Evolutionary conservation across 345 rosid genomes (phyloP).

Genomic region (Salix caprea): DNA sequence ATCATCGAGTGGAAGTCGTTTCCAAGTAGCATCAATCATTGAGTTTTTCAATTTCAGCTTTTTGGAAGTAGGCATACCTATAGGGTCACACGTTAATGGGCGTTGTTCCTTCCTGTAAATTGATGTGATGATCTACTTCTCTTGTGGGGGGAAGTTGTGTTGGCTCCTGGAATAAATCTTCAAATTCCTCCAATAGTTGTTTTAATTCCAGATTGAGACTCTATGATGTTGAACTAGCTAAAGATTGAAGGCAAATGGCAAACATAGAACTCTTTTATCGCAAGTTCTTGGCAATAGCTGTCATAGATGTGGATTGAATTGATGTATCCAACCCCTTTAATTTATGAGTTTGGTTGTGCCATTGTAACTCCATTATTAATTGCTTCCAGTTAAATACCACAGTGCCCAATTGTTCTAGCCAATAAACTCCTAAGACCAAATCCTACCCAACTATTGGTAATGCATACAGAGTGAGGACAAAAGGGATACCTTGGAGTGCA

Average conservation of each 20-base stretch:
- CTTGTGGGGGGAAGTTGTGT: neutral
- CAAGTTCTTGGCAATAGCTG: neutral
- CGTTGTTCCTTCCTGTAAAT: rapidly evolving
- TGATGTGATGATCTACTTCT: neutral
- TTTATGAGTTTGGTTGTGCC: neutral
- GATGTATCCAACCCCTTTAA: neutral
- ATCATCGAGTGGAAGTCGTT: too few species aligned
- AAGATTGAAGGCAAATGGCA: neutral
- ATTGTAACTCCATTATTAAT: neutral
- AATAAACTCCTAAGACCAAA: neutral
- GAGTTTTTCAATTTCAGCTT: too few species aligned
- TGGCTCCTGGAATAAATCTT: neutral
- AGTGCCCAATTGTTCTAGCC: neutral
- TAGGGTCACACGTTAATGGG: neutral
- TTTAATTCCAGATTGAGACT: neutral
- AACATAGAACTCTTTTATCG: neutral
- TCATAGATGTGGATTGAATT: rapidly evolving
- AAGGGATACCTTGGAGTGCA: neutral
- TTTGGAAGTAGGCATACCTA: too few species aligned
- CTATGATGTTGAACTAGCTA: rapidly evolving
- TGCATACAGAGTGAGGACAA: neutral
- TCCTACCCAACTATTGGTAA: neutral
- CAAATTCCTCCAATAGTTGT: neutral
- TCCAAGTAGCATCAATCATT: too few species aligned
- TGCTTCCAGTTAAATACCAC: neutral